Evolutionary conservation across 2,329 filamentous ascomycete species (phyloP), one percentile per base, ranked within the genome.

Genomic region (Colletotrichum australisinense): DNA sequence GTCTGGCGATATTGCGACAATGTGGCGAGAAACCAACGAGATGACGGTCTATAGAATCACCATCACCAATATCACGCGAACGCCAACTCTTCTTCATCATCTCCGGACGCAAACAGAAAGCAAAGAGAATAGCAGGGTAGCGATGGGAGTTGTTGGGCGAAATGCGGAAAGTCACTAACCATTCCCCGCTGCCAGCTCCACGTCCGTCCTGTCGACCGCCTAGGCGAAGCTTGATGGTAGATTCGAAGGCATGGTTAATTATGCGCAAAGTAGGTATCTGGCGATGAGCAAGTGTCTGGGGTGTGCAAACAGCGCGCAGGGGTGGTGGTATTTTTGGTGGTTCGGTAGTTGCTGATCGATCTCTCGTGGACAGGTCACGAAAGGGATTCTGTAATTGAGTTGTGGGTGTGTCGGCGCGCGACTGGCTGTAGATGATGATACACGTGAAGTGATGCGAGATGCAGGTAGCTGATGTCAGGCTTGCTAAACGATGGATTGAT

Each of bases 221-320:
- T 85, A 95, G 82, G 93, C 93, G 85, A 95, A 95, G 88, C 93
- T 95, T 78, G 93, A 94, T 79, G 93, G 92, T 83, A 95, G 89
- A 86, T 93, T 92, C 82, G 92, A 91, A 86, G 93, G 90, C 93
- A 95, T 88, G 73, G 75, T 83, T 77, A 77, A 76, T 69, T 58
- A 77, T 69, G 63, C 69, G 59, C 53, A 69, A 59, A 49, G 46
- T 19, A 72, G n/a, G n/a, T 65, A 22, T 32, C 32, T 63, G 53
- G 59, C 42, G 59, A 52, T 53, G 64, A 35, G 59, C 38, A 69
- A 68, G 53, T 30, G 46, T 64, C 26, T 38, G 12, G 19, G 38
- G 53, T 22, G 22, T 59, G 59, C 69, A 63, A 67, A 63, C 70
- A 69, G 69, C 57, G 67, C 70, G 66, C 62, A 67, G 65, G 57